Percentiles rank a stretch among this genome's conserved stretches.
Conservation (phyloP, 768 basidiomycete species). For the Naganishia onofrii region DNA sequence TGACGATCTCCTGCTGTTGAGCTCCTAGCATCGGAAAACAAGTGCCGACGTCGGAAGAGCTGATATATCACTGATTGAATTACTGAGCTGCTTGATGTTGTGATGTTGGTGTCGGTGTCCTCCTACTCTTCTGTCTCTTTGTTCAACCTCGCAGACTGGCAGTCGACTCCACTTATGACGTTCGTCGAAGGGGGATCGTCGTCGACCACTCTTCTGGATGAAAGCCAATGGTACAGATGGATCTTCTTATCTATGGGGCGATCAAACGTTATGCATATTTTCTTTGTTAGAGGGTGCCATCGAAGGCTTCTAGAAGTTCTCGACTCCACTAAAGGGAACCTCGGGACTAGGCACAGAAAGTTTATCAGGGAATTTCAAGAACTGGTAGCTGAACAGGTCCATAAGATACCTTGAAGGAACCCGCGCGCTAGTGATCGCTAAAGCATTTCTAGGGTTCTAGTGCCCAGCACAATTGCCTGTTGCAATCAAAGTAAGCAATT, state of each 20-base stretch:
- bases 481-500: no score
- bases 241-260: constrained; percentile 6
- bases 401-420: no score
- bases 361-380: not conserved
- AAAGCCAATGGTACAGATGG: not conserved
- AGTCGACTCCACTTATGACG: not conserved
- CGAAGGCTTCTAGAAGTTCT: not conserved
- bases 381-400: no score
- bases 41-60: not conserved
- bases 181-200: not conserved
- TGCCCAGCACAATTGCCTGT: no score
- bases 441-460: no score
- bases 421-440: no score
- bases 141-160: not conserved
- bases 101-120: not conserved
- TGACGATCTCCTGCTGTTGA: not conserved
- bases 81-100: no score
- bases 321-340: not conserved
- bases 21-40: not conserved
- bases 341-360: not conserved
- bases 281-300: not conserved
- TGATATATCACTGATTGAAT: no score
- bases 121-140: not conserved
- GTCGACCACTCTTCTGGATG: not conserved
- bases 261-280: not conserved